Base-by-base conservation (phyloP, 2,329 filamentous ascomycete species). In the Microcyclospora tardicrescens region DNA sequence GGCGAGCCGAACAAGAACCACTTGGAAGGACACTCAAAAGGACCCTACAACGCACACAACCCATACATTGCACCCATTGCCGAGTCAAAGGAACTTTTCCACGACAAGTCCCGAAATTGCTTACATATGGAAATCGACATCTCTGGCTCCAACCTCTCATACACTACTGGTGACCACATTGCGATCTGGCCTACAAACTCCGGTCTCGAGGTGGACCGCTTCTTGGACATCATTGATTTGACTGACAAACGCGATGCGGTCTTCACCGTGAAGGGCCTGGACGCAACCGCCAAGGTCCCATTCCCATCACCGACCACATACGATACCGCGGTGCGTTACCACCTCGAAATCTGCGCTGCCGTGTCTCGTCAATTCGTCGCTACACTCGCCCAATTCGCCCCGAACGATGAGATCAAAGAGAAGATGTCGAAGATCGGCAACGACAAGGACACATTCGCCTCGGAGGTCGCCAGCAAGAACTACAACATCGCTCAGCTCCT, bases 261-360 rank as follows among this genome's bases (percentile, higher is more conserved):
- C 41, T 79, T 98, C 61, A 78, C 75, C 46, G 79, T 98, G 61
- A 95, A 93, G 67, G 79, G 84, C 42, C 75, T 95, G 31, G 93
- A 98, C 63, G 79, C 87, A 33, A 96, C 91, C 8, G 86, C 91
- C 50, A 96, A 95, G 68, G 86, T 98, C 34, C 91, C 91, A 6
- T 96, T 98, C 69, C 93, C 93, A 13, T 87, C 87, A 5, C 91
- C 91, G 6, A 96, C 91, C 12, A 98, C 91, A 2, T 96, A 89
- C 63, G 89, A 96, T 64, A 82, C 89, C 41, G 85, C 89, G 47
- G 69, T 84, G 43, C 84, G 91, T 50, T 98, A 95, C 65, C 89
- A 98, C 64, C 81, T 98, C 70, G 93, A 98, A 66, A 91, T 95
- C 48, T 84, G 86, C 59, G 86, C 85, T 33, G 85, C 91, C 34